These are phyloP conservation scores for Aspergillus ostianus DNA, from an alignment of 495 filamentous ascomycete species.

Conservation along the genomic window DNA sequence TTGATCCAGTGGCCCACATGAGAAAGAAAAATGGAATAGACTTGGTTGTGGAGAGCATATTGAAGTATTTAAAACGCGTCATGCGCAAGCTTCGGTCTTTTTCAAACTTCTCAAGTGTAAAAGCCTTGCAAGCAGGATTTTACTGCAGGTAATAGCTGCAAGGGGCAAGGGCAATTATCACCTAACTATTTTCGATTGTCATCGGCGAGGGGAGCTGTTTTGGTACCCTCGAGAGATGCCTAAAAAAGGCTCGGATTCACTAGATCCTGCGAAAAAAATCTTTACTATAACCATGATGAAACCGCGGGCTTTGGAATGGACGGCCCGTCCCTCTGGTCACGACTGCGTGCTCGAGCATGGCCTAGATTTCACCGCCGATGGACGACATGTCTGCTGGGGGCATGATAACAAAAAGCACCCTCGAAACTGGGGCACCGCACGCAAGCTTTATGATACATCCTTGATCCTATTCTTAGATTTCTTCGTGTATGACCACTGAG, in stretches of 20 bases:
- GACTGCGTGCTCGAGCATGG: conserved; percentile 8
- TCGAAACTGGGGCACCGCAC: conserved; percentile 21
- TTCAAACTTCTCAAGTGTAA: not conserved
- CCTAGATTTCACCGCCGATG: conserved; percentile 19
- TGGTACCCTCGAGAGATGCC: not conserved
- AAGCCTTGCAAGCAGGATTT: not conserved
- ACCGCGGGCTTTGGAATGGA: not conserved
- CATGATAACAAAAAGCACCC: conserved; percentile 23
- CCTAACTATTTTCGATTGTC: not conserved
- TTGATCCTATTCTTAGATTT: conserved; percentile 29
- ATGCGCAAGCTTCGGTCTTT: not conserved
- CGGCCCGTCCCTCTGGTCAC: not conserved
- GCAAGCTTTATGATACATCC: conserved; percentile 22
- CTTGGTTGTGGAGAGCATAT: too few species aligned
- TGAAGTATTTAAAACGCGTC: too few species aligned
- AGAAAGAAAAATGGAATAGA: not conserved
- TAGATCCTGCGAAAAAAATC: not conserved
- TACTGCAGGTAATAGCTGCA: not conserved
- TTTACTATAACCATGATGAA: not conserved
- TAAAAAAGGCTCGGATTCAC: not conserved
- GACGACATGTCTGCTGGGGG: conserved; percentile 18
- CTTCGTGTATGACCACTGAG: conserved; percentile 14
- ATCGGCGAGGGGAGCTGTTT: not conserved
- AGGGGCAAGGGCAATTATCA: not conserved
- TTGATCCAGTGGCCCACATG: not conserved